These are phyloP conservation scores for Apiospora pterosperma DNA, from an alignment of 2,329 filamentous ascomycete species.

Conservation along the genomic window DNA sequence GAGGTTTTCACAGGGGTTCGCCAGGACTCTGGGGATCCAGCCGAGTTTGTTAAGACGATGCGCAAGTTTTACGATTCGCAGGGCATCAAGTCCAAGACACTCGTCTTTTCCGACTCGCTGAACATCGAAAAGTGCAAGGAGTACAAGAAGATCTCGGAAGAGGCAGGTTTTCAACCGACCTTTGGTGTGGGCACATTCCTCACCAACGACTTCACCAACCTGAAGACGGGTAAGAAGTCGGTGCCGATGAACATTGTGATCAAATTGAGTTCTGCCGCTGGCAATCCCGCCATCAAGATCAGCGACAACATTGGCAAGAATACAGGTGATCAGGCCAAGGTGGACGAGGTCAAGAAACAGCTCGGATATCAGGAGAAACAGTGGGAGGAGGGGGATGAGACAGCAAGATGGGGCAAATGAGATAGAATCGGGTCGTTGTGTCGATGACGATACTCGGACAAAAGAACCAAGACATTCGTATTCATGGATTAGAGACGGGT, in stretches of 20 bases:
- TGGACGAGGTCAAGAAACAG: conserved; percentile 78
- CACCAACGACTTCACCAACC: conserved; percentile 86
- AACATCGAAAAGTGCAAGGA: conserved; percentile 87
- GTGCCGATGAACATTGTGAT: conserved; percentile 96
- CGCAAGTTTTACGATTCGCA: conserved; percentile 75
- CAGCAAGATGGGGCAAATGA: conserved; percentile 66
- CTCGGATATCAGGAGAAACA: conserved; percentile 82
- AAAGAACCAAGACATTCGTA: neutral
- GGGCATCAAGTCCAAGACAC: conserved; percentile 76
- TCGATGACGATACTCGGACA: neutral
- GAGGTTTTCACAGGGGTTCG: conserved; percentile 79
- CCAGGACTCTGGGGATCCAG: conserved; percentile 86
- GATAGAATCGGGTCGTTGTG: neutral
- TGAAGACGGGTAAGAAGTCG: conserved; percentile 74
- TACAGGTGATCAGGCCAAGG: conserved; percentile 77
- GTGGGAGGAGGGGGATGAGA: conserved; percentile 84
- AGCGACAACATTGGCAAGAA: conserved; percentile 92
- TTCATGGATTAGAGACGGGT: neutral
- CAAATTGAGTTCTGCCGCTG: conserved; percentile 83
- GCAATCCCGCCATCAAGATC: conserved; percentile 85
- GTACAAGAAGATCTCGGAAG: conserved; percentile 82
- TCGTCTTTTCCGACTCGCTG: conserved; percentile 94
- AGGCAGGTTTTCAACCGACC: conserved; percentile 75
- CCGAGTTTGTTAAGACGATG: conserved; percentile 74
- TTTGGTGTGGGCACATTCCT: conserved; percentile 96